phyloP scores from a whole-genome alignment of 768 basidiomycete genomes.

The Suillus luteus region DNA sequence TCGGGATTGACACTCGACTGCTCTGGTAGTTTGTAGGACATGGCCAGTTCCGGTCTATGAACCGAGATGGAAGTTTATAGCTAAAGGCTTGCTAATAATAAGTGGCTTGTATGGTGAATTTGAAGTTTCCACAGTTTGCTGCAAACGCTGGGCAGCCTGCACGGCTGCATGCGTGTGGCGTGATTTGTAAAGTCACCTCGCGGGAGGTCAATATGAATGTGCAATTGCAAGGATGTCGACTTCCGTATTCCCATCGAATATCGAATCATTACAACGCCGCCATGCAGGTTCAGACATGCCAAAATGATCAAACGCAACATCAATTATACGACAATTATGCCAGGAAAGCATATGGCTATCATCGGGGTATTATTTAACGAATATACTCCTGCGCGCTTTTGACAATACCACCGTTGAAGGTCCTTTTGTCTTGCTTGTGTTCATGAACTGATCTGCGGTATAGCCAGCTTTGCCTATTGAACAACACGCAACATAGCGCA shows the following conservation, averaged over 20 bases:
- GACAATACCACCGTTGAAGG: too few species aligned
- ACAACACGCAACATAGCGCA: neutral
- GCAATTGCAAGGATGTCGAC: neutral
- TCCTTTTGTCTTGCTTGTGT: neutral
- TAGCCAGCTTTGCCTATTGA: neutral
- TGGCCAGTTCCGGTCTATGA: neutral
- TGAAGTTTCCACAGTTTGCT: conserved; percentile 1
- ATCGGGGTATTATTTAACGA: neutral
- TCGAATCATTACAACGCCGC: too few species aligned
- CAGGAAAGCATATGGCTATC: too few species aligned
- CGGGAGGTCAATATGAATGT: too few species aligned
- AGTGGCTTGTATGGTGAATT: neutral
- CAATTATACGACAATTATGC: neutral
- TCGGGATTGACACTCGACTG: conserved; percentile 29
- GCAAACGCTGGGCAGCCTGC: neutral
- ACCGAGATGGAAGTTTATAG: neutral
- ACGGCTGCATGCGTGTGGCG: neutral
- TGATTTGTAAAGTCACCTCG: neutral
- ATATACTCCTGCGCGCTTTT: neutral
- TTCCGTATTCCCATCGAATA: neutral
- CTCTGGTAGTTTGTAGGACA: neutral
- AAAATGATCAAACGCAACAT: neutral
- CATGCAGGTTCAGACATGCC: neutral
- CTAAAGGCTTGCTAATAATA: neutral
- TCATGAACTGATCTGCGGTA: neutral